Percentiles rank a stretch among this genome's conserved stretches.
Evolutionary conservation across 2,329 filamentous ascomycete species (phyloP).

Genomic region (Aspergillus flavus): DNA sequence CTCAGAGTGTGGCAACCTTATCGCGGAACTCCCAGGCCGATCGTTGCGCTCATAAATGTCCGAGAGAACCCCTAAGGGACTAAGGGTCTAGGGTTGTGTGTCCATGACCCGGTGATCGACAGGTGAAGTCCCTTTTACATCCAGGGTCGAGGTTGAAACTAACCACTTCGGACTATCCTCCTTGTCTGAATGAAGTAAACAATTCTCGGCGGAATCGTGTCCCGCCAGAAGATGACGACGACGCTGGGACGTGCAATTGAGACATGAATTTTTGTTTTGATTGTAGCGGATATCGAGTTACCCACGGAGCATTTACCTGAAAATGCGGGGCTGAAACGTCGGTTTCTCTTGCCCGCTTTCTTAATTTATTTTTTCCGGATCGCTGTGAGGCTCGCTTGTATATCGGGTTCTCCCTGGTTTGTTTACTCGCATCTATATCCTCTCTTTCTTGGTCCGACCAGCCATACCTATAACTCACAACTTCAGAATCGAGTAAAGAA

Average conservation of each 20-base stretch:
- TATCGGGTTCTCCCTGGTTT: background rate
- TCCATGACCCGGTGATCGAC: constrained; percentile 2
- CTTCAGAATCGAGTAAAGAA: background rate
- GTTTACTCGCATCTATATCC: background rate
- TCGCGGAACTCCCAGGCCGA: background rate
- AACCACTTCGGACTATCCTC: background rate
- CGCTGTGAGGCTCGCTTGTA: background rate
- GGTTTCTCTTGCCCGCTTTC: background rate
- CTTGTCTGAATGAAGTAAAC: background rate
- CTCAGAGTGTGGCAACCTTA: background rate
- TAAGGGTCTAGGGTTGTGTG: background rate
- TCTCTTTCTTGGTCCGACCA: background rate
- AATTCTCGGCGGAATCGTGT: background rate
- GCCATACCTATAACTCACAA: background rate
- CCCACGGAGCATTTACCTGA: background rate
- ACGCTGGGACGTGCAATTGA: background rate
- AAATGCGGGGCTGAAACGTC: background rate
- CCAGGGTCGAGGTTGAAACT: background rate
- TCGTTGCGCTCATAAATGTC: background rate
- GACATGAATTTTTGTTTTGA: background rate
- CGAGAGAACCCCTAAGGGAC: background rate
- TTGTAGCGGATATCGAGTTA: background rate
- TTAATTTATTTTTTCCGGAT: background rate
- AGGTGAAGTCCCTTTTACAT: background rate
- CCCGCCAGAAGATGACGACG: background rate